Base-by-base conservation (phyloP, 1,139 yeast species). In the Scheffersomyces illinoinensis region DNA sequence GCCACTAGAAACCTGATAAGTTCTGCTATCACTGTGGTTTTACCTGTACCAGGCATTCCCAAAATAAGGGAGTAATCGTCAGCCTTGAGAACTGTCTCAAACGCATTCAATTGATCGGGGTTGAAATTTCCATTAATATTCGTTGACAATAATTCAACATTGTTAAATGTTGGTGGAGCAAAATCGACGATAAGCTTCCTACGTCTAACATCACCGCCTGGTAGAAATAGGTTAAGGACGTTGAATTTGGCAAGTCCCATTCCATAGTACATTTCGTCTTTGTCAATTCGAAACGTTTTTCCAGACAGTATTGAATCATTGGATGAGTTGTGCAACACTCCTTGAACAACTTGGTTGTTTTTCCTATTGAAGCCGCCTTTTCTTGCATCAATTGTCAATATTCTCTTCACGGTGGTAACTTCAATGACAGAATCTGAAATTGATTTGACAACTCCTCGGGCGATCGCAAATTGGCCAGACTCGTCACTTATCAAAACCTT, bases 41-140 rank as follows among this genome's bases (percentile, higher is more conserved):
- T 95, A 18, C 99, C 99, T 0, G 99, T 95, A 1, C 99, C 99
- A 0, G 99, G 99, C 99, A 96, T 95, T 1, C 99, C 99, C 59
- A 93, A 76, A 47, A 95, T 85, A 63, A 95, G 78, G 2, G 95
- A 80, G 70, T 91, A 95, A 69, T 93, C 97, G 55, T 88, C 74
- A 0, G 96, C 83, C 20, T 81, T 71, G 56, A 92, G 70, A 0
- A 87, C 92, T 63, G 81, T 84, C 14, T 85, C 82, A 53, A 95
- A 81, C 0, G 98, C 98, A 1, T 62, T 66, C 5, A 76, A 62
- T 69, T 95, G 99, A 66, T 92, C 97, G 0, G 71, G 68, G 66
- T 95, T 95, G 65, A 87, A 82, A 4, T 65, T 60, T 4, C 65
- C 69, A 19, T 39, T 53, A 17, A 61, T 39, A 0, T 56, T 21